A percentile compares a stretch with the other conserved stretches of the same genome.
Conservation (phyloP, 2,329 filamentous ascomycete genomes). For the Xylariaceae sp. region DNA sequence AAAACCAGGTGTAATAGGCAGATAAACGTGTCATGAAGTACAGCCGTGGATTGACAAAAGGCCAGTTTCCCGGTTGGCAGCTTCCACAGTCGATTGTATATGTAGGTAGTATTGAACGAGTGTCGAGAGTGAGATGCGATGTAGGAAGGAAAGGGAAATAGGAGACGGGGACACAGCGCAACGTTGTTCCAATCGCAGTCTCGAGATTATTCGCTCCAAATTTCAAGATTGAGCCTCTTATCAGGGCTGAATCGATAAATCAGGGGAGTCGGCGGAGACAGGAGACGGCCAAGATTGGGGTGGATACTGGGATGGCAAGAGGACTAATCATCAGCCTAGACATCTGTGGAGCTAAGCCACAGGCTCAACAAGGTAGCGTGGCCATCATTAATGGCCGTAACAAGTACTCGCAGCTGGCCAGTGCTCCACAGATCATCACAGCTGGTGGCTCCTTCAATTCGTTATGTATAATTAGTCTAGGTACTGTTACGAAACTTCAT, state of each 20-base stretch:
- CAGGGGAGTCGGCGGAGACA: slow-evolving; percentile 14
- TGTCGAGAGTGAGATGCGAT: slow-evolving; percentile 2
- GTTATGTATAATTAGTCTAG: no score
- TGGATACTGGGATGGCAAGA: no score
- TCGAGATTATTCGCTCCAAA: slow-evolving; percentile 21
- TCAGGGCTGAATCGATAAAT: slow-evolving; percentile 20
- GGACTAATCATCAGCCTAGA: no score
- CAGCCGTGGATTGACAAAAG: neutral
- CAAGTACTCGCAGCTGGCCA: no score
- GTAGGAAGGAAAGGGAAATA: neutral
- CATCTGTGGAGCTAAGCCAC: no score
- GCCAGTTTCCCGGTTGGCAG: slow-evolving; percentile 1
- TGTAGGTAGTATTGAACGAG: slow-evolving; percentile 20
- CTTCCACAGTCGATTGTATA: neutral
- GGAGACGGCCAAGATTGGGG: no score
- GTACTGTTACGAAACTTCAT: no score
- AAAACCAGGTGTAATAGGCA: slow-evolving; percentile 1
- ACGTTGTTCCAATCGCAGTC: slow-evolving; percentile 20
- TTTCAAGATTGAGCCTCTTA: slow-evolving; percentile 21
- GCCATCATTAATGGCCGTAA: no score
- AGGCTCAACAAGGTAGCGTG: no score
- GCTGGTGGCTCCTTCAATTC: no score
- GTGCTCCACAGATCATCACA: no score
- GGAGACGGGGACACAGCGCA: neutral
- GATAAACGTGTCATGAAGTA: neutral